phyloP scores from a whole-genome alignment of 768 basidiomycete species.

The Agaricus bisporus region DNA sequence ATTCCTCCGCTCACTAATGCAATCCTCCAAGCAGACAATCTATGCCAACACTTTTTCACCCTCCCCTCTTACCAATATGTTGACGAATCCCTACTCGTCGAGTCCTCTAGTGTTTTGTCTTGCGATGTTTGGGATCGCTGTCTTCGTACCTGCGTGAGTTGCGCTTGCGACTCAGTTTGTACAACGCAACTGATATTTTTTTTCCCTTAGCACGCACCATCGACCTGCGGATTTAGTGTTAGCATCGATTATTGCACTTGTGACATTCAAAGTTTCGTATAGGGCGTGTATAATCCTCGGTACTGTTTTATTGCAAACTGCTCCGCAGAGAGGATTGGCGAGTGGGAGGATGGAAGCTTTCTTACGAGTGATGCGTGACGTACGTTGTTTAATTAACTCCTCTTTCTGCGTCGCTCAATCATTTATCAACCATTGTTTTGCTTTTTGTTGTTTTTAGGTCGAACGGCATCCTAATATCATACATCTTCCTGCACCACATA shows the following conservation, averaged over 20 bases:
- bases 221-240: constrained; percentile 78
- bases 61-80: constrained; percentile 28
- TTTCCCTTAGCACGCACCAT: constrained; percentile 43
- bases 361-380: constrained; percentile 76
- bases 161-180: neutral
- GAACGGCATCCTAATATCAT: constrained; percentile 81
- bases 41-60: constrained; percentile 28
- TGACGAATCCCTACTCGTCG: constrained; percentile 72
- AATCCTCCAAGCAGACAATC: constrained; percentile 21
- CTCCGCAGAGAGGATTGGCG: constrained; percentile 56
- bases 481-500: constrained; percentile 79
- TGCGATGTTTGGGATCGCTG: constrained; percentile 46
- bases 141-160: constrained; percentile 52
- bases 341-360: constrained; percentile 78
- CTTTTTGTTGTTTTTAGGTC: constrained; percentile 45
- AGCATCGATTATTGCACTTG: constrained; percentile 66
- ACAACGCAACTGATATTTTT: neutral
- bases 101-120: constrained; percentile 56
- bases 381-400: constrained; percentile 24
- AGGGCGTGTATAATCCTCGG: constrained; percentile 80
- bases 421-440: neutral
- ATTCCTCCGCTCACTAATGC: constrained; percentile 40
- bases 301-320: constrained; percentile 83
- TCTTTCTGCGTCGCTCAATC: neutral
- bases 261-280: constrained; percentile 83